Percentiles rank a stretch among this genome's conserved stretches.
These are phyloP conservation scores for Fonsecaea monophora DNA, from an alignment of 2,329 filamentous ascomycete species.

Conservation along the genomic window DNA sequence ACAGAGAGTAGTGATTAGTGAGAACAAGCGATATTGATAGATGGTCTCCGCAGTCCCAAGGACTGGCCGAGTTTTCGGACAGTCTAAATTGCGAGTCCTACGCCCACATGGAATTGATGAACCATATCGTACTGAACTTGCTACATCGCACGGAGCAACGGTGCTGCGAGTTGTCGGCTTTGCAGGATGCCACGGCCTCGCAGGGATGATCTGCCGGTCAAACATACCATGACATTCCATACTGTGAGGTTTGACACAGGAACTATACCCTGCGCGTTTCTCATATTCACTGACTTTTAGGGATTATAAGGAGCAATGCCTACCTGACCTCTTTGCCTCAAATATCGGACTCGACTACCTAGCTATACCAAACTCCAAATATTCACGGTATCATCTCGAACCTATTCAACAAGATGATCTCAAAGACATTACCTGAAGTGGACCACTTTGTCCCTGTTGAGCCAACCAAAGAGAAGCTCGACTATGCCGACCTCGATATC, in stretches of 20 bases:
- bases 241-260: not conserved
- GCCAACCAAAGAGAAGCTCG: slow-evolving; percentile 16
- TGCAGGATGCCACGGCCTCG: not conserved
- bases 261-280: not conserved
- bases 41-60: not conserved
- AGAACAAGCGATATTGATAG: no score
- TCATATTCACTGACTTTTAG: no score
- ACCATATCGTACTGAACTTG: not conserved
- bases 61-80: not conserved
- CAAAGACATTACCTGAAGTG: slow-evolving; percentile 22
- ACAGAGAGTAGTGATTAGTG: no score
- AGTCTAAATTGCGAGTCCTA: not conserved
- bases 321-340: not conserved
- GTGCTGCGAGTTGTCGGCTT: not conserved
- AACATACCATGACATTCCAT: not conserved
- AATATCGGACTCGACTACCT: not conserved
- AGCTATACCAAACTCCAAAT: not conserved
- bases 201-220: not conserved
- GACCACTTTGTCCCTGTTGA: slow-evolving; percentile 23
- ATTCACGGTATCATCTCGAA: not conserved
- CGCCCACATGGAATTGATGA: not conserved
- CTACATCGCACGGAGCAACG: not conserved
- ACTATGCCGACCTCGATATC: slow-evolving; percentile 12
- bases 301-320: not conserved
- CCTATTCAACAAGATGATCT: slow-evolving; percentile 16